Evolutionary conservation across 805 yeast species (phyloP), one percentile per base, ranked within the genome.

Genomic region (Cyberlindnera nakhonratchasimensis): DNA sequence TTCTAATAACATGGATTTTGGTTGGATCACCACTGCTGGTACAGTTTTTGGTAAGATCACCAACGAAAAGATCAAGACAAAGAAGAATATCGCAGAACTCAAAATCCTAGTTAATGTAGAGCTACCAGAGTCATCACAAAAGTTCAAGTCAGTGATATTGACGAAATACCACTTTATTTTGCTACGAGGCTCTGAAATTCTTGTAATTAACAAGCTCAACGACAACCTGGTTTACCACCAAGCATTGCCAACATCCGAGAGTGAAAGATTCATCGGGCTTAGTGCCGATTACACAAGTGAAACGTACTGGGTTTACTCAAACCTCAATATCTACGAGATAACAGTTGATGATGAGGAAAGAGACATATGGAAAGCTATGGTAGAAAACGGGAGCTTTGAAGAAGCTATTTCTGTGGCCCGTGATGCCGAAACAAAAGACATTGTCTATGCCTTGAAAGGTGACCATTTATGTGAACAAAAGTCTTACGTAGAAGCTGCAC

Each of bases 301-400:
- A 1, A 86, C 98, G 0, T 85, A 69, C 52, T 93, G 99, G 99
- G 62, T 85, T 4, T 86, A 69, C 53, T 77, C 93, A 0, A 61
- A 66, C 11, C 56, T 64, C 5, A 70, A 70, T 37, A 77, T 93
- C 9, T 85, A 74, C 57, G 99, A 93, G 58, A 63, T 93, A 6
- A 71, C 82, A 9, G 67, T 86, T 11, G 72, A 72, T 26, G 74
- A 83, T 54, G 97, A 91, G 59, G 69, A 80, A 5, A 66, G 73
- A 5, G 84, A 84, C 20, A 80, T 90, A 3, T 87, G 97, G 96
- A 75, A 74, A 40, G 66, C 76, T 1, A 61, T 81, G 53, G 57
- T 80, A n/a, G 71, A 70, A 4, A 67, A 67, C 38, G 61, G 67
- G 7, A 63, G 75, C 43, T 91, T 71, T 60, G 86, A 82, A 14